These are phyloP conservation scores for Mrakia gelida DNA, from an alignment of 768 basidiomycete species.

Conservation along the genomic window DNA sequence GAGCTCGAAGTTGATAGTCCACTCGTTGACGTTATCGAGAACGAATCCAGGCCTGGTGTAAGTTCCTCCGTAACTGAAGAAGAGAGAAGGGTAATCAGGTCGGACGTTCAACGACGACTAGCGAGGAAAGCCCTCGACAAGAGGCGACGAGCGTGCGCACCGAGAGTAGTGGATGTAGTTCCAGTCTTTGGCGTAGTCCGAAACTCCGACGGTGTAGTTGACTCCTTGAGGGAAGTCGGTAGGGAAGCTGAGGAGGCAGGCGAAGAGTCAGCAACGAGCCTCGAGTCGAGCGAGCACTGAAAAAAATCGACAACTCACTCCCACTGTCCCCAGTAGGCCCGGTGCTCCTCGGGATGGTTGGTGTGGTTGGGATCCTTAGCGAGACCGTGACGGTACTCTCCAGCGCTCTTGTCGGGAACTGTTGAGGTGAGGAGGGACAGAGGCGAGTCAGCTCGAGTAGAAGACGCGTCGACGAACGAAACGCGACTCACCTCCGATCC, in stretches of 20 bases:
- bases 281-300: not conserved
- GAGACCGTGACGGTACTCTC: slow-evolving; percentile 37
- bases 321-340: slow-evolving; percentile 37
- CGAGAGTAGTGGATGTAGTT: not conserved
- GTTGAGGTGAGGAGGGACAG: not conserved
- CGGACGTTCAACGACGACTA: not conserved
- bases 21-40: slow-evolving; percentile 32
- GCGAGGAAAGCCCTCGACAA: not conserved
- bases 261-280: not conserved
- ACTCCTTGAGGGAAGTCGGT: slow-evolving; percentile 38
- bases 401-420: slow-evolving; percentile 29
- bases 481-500: slow-evolving; percentile 32
- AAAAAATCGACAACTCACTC: slow-evolving; percentile 17
- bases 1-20: slow-evolving; percentile 33
- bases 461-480: slow-evolving; percentile 22
- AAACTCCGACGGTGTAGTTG: slow-evolving; percentile 36
- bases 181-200: slow-evolving; percentile 32
- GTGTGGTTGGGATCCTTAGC: slow-evolving; percentile 33
- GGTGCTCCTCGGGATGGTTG: slow-evolving; percentile 35
- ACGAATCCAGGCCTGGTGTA: slow-evolving; percentile 2
- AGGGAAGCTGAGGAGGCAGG: slow-evolving; percentile 20
- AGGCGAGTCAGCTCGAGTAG: not conserved
- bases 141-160: not conserved
- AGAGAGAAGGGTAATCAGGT: not conserved
- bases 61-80: slow-evolving; percentile 33